phyloP scores from a whole-genome alignment of 106 monocot genomes.

The Dendrobium chrysotoxum region DNA sequence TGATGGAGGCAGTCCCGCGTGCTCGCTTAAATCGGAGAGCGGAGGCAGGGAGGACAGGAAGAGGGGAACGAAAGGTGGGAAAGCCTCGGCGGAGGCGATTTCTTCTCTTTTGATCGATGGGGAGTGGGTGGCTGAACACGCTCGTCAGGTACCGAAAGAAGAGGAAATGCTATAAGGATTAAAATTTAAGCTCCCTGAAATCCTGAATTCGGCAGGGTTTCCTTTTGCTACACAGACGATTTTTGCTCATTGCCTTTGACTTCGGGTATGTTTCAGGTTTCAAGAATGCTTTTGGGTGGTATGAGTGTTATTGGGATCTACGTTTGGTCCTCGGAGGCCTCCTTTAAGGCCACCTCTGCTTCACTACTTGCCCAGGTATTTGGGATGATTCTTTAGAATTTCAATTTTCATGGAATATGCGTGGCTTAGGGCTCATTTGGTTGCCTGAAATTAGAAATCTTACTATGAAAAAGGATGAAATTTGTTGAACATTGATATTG shows the following conservation, averaged over 20 bases:
- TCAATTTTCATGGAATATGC: not conserved
- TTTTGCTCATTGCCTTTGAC: not conserved
- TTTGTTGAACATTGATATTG: not conserved
- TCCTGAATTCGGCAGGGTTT: not conserved
- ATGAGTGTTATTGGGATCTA: slow-evolving; percentile 78
- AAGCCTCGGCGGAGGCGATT: slow-evolving; percentile 14
- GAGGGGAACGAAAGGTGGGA: slow-evolving; percentile 44
- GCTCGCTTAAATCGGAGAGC: slow-evolving; percentile 38
- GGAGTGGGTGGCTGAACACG: slow-evolving; percentile 95
- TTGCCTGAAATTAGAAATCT: not conserved
- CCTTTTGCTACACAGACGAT: not conserved
- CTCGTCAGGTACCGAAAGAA: slow-evolving; percentile 52
- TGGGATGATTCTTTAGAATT: not conserved
- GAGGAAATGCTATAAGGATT: not conserved
- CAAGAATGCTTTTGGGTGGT: slow-evolving; percentile 88
- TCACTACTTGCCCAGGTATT: slow-evolving; percentile 55
- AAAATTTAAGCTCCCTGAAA: not conserved
- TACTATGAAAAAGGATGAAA: not conserved
- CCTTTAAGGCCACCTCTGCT: slow-evolving; percentile 66
- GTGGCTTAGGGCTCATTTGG: not conserved
- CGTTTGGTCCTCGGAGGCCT: slow-evolving; percentile 65
- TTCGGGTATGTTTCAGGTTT: slow-evolving; percentile 41
- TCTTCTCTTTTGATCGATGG: slow-evolving; percentile 48
- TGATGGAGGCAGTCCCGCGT: slow-evolving; percentile 53
- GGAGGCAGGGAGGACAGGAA: slow-evolving; percentile 32